Percentiles rank a stretch among this genome's conserved stretches.
phyloP scores from a whole-genome alignment of 1,139 yeast genomes.

The Yamadazyma blattariae region DNA sequence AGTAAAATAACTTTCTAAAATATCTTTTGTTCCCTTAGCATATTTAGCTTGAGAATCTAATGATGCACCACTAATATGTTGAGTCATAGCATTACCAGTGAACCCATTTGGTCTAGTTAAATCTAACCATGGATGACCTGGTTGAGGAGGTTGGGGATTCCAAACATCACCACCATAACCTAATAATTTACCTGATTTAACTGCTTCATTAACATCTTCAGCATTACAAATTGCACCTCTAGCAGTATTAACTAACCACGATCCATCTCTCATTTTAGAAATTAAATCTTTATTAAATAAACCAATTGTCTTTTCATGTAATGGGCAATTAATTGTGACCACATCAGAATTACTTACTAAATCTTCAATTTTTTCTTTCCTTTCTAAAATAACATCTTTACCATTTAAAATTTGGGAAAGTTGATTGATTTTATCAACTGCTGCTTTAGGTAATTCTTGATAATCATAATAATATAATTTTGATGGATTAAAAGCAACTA shows the following conservation, averaged over 20 bases:
- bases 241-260: conserved; percentile 82
- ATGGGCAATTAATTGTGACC: conserved; percentile 76
- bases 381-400: conserved; percentile 43
- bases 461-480: conserved; percentile 74
- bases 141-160: conserved; percentile 79
- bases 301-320: conserved; percentile 68
- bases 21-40: conserved; percentile 64
- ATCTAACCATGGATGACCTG: conserved; percentile 72
- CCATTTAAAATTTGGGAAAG: conserved; percentile 39
- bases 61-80: conserved; percentile 78
- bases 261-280: conserved; percentile 72
- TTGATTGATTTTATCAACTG: conserved; percentile 49
- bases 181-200: conserved; percentile 62
- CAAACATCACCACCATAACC: conserved; percentile 89
- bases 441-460: conserved; percentile 61
- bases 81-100: conserved; percentile 83
- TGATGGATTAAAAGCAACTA: conserved; percentile 72
- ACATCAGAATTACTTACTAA: conserved; percentile 67
- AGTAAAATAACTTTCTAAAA: conserved; percentile 60
- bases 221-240: conserved; percentile 78
- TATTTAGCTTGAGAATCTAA: conserved; percentile 78
- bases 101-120: conserved; percentile 59
- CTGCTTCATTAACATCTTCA: conserved; percentile 76
- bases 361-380: conserved; percentile 64
- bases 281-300: conserved; percentile 65